Evolutionary conservation across 2,329 filamentous ascomycete genomes (phyloP).

Genomic region (Pyricularia sp.): DNA sequence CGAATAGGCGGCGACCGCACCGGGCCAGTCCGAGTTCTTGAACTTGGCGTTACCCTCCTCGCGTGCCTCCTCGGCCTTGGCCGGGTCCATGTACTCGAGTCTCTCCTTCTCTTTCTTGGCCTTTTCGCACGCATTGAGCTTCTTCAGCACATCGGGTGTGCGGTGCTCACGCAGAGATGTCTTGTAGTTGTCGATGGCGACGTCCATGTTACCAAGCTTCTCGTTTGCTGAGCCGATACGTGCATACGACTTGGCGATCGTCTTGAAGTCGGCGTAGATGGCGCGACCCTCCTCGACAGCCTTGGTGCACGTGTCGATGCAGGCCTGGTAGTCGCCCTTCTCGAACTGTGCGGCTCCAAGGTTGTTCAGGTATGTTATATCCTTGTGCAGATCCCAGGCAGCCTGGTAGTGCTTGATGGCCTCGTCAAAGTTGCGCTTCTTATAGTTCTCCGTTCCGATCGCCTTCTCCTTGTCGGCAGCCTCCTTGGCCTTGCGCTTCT

Average conservation of each 20-base stretch:
- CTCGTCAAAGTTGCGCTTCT: conserved; percentile 94
- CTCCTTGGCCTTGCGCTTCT: conserved; percentile 84
- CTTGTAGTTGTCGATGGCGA: conserved; percentile 84
- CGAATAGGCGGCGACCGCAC: conserved; percentile 82
- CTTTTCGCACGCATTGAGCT: conserved; percentile 87
- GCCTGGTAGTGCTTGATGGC: conserved; percentile 92
- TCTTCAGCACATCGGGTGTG: conserved; percentile 85
- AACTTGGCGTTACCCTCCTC: conserved; percentile 95
- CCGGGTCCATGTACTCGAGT: conserved; percentile 77
- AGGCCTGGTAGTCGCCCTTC: conserved; percentile 85
- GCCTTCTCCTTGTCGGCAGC: conserved; percentile 93
- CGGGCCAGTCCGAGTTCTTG: conserved; percentile 94
- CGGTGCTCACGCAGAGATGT: conserved; percentile 94
- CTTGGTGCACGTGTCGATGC: conserved; percentile 78
- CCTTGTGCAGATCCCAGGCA: conserved; percentile 90
- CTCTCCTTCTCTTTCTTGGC: conserved; percentile 68
- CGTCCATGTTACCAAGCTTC: conserved; percentile 69
- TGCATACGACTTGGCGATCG: conserved; percentile 95
- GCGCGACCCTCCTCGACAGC: conserved; percentile 85
- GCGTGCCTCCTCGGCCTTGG: conserved; percentile 89
- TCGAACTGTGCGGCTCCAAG: conserved; percentile 89
- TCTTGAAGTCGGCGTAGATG: conserved; percentile 93
- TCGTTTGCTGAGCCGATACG: conserved; percentile 93
- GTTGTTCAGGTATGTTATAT: conserved; percentile 97
- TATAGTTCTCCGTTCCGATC: conserved; percentile 89